Evolutionary conservation across 108 stramenopile species (phyloP), one percentile per base, ranked within the genome.

Genomic region (Craspedostauros australis): DNA sequence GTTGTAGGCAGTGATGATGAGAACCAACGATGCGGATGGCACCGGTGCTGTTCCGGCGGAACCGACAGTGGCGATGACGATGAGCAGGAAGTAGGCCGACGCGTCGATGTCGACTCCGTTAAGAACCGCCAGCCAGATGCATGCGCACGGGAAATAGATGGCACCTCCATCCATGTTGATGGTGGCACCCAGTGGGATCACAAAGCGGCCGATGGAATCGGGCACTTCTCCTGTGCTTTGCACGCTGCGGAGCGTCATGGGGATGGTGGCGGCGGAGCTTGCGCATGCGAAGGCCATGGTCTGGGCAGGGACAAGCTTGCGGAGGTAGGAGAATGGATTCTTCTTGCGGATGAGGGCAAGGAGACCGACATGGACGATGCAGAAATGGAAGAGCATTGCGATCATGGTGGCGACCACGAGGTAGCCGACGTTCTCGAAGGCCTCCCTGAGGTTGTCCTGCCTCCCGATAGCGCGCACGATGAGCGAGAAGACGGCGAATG

Each of bases 191-290:
- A 71, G 12, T 14, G 66, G 66, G 18, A 64, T 46, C 12, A 46
- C 44, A 40, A 71, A 71, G 11, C 57, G 41, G 20, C 51, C 57
- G 20, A 71, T 38, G 15, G 57, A 28, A 14, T 57, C 57, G 24
- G 56, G 40, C 8, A 63, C 63, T 25, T 50, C 24, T 11, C 51
- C 58, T 5, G 63, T 62, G 14, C 39, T 31, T 23, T 53, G 38
- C 12, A 50, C 57, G 39, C 51, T 50, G 4, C 20, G 43, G 7
- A 71, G 24, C 47, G 57, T 42, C 2, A 58, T 38, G 0, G 70
- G 70, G n/a, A 71, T 47, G 31, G 63, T 71, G 16, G 70, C 70
- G 32, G 64, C 70, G 28, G 56, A 58, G 27, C 61, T 63, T 5
- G 63, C 57, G 24, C 50, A 29, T 18, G 63, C 51, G 39, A 71